These are phyloP conservation scores for Geoglossum cookeanum DNA, from an alignment of 2,329 filamentous ascomycete genomes.

Conservation along the genomic window DNA sequence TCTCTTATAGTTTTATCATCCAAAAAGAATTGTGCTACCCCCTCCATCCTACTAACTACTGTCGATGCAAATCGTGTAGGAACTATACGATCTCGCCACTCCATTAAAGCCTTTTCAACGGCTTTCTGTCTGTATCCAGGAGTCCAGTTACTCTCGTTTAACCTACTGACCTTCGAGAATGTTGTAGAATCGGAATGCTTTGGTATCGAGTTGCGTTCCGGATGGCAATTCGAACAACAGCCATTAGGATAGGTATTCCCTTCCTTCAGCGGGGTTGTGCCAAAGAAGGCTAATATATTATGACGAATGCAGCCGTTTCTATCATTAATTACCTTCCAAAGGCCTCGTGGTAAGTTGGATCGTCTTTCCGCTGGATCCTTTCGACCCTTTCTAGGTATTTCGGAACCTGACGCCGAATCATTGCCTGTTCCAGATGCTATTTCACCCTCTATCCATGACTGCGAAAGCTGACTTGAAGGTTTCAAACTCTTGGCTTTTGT, in stretches of 20 bases:
- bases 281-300: background rate
- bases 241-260: background rate
- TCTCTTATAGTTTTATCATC: background rate
- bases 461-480: background rate
- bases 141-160: background rate
- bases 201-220: background rate
- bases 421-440: background rate
- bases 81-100: background rate
- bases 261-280: background rate
- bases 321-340: background rate
- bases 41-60: background rate
- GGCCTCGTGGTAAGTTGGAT: background rate
- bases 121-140: background rate
- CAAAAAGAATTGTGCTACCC: background rate
- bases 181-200: background rate
- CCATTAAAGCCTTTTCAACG: background rate
- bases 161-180: background rate
- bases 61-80: background rate
- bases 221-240: background rate
- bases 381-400: background rate
- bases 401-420: background rate
- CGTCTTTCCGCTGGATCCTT: background rate
- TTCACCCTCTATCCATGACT: background rate
- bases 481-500: background rate
- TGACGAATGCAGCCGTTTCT: background rate